A percentile compares a stretch with the other conserved stretches of the same genome.
Evolutionary conservation across 2,329 filamentous ascomycete genomes (phyloP).

Genomic region (Cladophialophora immunda): DNA sequence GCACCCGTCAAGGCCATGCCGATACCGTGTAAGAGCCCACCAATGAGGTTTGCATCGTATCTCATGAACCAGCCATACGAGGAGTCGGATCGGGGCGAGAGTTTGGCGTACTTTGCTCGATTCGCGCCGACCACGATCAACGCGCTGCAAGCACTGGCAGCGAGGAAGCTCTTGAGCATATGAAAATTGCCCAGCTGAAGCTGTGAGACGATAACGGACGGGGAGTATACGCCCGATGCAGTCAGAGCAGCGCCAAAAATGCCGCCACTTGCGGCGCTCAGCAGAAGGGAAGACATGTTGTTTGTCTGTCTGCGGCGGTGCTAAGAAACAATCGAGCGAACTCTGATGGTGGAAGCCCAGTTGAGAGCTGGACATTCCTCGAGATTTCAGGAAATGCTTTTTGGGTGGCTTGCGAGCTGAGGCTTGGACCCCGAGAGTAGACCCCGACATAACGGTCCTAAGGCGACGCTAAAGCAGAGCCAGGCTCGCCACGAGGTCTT

Average conservation of each 20-base stretch:
- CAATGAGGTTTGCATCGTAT: constrained; percentile 72
- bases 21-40: constrained; percentile 68
- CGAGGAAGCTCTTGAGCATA: constrained; percentile 72
- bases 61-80: constrained; percentile 61
- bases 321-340: not conserved
- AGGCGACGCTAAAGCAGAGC: constrained; percentile 13
- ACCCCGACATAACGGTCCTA: constrained; percentile 15
- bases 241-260: constrained; percentile 70
- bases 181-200: constrained; percentile 69
- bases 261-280: constrained; percentile 58
- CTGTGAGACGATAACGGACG: constrained; percentile 68
- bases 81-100: constrained; percentile 61
- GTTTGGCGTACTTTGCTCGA: constrained; percentile 52
- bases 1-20: constrained; percentile 73
- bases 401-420: constrained; percentile 14
- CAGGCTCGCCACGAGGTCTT: constrained; percentile 18
- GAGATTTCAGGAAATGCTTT: constrained; percentile 9
- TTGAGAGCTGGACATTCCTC: not conserved
- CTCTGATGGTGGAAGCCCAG: not conserved
- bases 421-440: constrained; percentile 22
- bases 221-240: constrained; percentile 67
- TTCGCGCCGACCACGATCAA: constrained; percentile 59
- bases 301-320: constrained; percentile 4
- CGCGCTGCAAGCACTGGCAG: constrained; percentile 69
- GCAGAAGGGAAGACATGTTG: constrained; percentile 33